Evolutionary conservation across 352 stramenopile genomes (phyloP).

Genomic region (Phytophthora pisi): DNA sequence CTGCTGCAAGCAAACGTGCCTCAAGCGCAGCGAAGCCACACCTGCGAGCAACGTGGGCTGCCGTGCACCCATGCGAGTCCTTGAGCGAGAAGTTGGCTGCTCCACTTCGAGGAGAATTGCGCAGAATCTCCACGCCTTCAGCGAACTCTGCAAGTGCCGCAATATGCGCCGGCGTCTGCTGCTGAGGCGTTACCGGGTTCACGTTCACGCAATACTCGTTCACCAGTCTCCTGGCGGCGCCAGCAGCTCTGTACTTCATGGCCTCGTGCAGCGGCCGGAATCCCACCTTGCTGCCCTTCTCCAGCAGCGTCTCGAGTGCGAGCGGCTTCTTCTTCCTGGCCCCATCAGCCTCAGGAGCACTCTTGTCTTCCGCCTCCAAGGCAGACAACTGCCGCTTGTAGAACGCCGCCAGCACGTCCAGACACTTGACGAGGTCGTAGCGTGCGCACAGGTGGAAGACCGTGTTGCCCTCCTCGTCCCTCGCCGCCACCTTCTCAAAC

Average conservation of each 20-base stretch:
- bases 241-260: slow-evolving; percentile 60
- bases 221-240: slow-evolving; percentile 39
- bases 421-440: slow-evolving; percentile 53
- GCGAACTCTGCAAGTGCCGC: slow-evolving; percentile 58
- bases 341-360: slow-evolving; percentile 6
- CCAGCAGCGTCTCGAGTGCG: slow-evolving; percentile 46
- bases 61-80: slow-evolving; percentile 59
- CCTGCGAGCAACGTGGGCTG: slow-evolving; percentile 51
- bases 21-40: slow-evolving; percentile 46
- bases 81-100: slow-evolving; percentile 34
- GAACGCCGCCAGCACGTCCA: slow-evolving; percentile 57
- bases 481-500: slow-evolving; percentile 52
- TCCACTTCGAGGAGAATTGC: slow-evolving; percentile 31
- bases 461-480: slow-evolving; percentile 79
- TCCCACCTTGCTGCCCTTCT: slow-evolving; percentile 69
- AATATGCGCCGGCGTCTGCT: slow-evolving; percentile 73
- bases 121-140: slow-evolving; percentile 53
- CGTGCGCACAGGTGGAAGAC: slow-evolving; percentile 83
- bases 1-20: slow-evolving; percentile 26
- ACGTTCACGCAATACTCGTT: slow-evolving; percentile 50
- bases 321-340: slow-evolving; percentile 28
- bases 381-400: slow-evolving; percentile 39
- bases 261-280: slow-evolving; percentile 71
- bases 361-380: slow-evolving; percentile 14
- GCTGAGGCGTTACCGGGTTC: slow-evolving; percentile 50